Percentiles rank a stretch among this genome's conserved stretches.
Conservation (phyloP, 1,139 yeast genomes). For the Pichia sp. region DNA sequence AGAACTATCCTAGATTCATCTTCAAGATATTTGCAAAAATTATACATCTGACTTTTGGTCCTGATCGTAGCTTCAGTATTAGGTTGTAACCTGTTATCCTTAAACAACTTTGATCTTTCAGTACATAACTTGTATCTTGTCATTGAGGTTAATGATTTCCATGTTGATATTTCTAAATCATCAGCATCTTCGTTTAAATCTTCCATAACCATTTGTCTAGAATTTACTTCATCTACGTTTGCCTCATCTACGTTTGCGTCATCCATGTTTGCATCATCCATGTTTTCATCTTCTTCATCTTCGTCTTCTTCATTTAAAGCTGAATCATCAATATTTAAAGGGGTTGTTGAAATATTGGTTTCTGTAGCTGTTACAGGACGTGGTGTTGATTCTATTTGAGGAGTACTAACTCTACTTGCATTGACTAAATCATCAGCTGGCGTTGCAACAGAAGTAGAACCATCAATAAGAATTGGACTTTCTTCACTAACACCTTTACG, state of each 20-base stretch:
- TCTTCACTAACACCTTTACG: constrained; percentile 31
- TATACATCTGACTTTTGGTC: constrained; percentile 54
- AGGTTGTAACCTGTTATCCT: constrained; percentile 48
- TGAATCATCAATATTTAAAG: not conserved
- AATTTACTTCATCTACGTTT: constrained; percentile 29
- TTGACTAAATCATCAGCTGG: constrained; percentile 8
- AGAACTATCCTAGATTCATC: constrained; percentile 27
- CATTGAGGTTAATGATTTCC: constrained; percentile 78
- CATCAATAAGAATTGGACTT: constrained; percentile 26
- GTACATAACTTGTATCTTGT: constrained; percentile 72
- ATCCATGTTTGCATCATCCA: constrained; percentile 29
- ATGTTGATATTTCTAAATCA: constrained; percentile 66
- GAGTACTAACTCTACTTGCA: not conserved
- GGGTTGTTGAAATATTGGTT: not conserved
- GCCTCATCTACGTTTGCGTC: constrained; percentile 18
- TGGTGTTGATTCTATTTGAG: not conserved
- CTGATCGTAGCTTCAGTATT: constrained; percentile 66
- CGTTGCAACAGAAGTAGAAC: constrained; percentile 23
- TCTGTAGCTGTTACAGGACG: not conserved
- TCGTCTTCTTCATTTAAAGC: constrained; percentile 11
- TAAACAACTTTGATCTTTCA: constrained; percentile 62
- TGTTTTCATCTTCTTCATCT: constrained; percentile 24
- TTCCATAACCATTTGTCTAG: constrained; percentile 32
- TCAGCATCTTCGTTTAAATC: constrained; percentile 52
- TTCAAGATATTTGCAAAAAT: constrained; percentile 42